Evolutionary conservation across 2,329 filamentous ascomycete genomes (phyloP), one percentile per base, ranked within the genome.

Genomic region (Calcarisporium arbuscula): DNA sequence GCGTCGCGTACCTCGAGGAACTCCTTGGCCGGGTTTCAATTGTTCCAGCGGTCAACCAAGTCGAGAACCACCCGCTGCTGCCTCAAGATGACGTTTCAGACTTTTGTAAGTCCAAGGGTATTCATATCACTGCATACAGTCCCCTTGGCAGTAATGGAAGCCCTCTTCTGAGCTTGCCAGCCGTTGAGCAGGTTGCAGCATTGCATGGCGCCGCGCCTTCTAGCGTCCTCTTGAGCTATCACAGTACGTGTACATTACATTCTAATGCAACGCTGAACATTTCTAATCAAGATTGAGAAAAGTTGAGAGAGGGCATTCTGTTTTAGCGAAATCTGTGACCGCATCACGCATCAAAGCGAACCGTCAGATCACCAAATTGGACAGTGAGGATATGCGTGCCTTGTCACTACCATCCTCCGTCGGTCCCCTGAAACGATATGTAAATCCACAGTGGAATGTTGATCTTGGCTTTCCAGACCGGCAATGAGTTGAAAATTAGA

Each of bases 391-490:
- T 44, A 36, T 59, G 35, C 70, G 77, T 49, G 70, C 84, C 31
- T 61, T 80, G 11, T 1, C 58, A 64, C 18, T 60, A 65, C 21
- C 55, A 80, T 28, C 52, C 58, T 61, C 61, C 46, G 66, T 65
- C 41, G 65, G 67, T 28, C 69, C 75, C 58, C 52, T 75, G 39
- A 62, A 73, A 59, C 66, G 77, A 47, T 84, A 75, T 42, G 77
- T 85, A 21, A 83, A 80, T 55, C n/a, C n/a, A n/a, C 72, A 78
- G 1, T 85, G 83, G 49, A 77, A 77, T 4, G 60, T 82, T 30
- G 68, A 80, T 49, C 80, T 85, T 54, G 80, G 80, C 3, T 85
- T 85, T 64, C 80, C 79, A n/a, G 81, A 85, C 53, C 81, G 81
- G 68, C 51, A 43, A 32, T 54, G 46, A 30, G 12, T n/a, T n/a